A percentile compares a stretch with the other conserved stretches of the same genome.
phyloP scores from a whole-genome alignment of 345 rosid genomes.

The Crucihimalaya himalaica region DNA sequence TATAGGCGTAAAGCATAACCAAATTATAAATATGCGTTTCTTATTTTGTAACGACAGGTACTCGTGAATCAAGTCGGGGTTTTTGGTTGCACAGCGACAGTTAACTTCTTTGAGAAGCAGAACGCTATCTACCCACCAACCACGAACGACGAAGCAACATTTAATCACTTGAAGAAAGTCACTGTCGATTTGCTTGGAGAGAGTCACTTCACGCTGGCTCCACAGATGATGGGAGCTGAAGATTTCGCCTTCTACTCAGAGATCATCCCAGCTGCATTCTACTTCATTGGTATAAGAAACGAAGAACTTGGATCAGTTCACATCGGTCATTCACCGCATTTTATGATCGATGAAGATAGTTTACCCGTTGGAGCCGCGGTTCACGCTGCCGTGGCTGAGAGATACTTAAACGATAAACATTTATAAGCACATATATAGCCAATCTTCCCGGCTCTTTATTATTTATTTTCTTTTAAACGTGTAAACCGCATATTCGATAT shows the following conservation, averaged over 20 bases:
- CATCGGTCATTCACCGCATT: constrained; percentile 76
- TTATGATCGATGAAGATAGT: constrained; percentile 84
- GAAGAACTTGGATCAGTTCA: constrained; percentile 72
- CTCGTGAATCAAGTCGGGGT: constrained; percentile 70
- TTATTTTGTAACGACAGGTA: constrained; percentile 52
- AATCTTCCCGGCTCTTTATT: background rate
- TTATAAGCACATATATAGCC: background rate
- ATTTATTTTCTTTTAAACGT: background rate
- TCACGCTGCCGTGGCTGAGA: constrained; percentile 82
- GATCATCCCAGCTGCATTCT: constrained; percentile 72
- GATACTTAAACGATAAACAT: constrained; percentile 59
- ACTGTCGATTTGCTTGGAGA: constrained; percentile 61
- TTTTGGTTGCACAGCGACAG: constrained; percentile 59
- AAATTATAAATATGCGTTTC: background rate
- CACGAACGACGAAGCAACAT: constrained; percentile 58
- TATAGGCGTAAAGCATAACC: background rate
- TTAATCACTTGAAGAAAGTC: constrained; percentile 73
- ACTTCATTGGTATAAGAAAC: constrained; percentile 78
- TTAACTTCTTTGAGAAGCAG: constrained; percentile 75
- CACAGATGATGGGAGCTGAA: constrained; percentile 90
- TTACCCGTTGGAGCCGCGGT: constrained; percentile 79
- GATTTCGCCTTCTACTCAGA: constrained; percentile 84
- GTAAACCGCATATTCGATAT: constrained; percentile 1
- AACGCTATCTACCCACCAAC: constrained; percentile 71
- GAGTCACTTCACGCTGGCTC: constrained; percentile 58